Base-by-base conservation (phyloP, 2,329 filamentous ascomycete species). In the Leptographium galeiforme region DNA sequence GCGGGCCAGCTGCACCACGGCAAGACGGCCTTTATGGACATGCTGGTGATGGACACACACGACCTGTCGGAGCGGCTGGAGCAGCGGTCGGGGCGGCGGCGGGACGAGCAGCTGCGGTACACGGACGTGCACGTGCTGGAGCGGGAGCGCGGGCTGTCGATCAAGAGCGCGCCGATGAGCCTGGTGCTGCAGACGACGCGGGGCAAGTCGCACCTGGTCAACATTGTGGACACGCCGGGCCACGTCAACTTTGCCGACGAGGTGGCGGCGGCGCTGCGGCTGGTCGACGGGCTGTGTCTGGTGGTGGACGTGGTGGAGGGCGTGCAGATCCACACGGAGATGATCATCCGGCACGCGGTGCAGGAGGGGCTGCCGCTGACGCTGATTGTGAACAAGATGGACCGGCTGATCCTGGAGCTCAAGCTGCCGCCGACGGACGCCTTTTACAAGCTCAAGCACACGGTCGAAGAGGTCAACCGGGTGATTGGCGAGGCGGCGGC, bases 201-300 rank as follows among this genome's bases (percentile, higher is more conserved):
- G 67, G 88, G 89, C 52, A 98, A 98, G 70, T 97, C 90, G 39
- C 90, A 97, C 70, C 76, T 98, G 4, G 72, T 98, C 70, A 97
- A 97, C 69, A 82, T 98, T 53, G 75, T 98, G 55, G 93, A 98
- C 69, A 98, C 93, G 1, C 93, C 93, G 0, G 93, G 93, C 8
- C 93, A 98, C 66, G 93, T 97, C 64, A 96, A 98, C 68, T 98
- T 98, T 66, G 91, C 94, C 44, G 93, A 98, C 65, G 93, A 98
- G 68, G 89, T 98, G 40, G 93, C 93, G 10, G 84, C 89, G 6
- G 85, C 89, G 1, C 73, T 95, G 62, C 82, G 93, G 44, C 71
- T 98, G 51, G 90, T 87, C 5, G 93, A 98, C 65, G 93, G 93
- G 56, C 82, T 97, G 30, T 91, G 94, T 51, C 72, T 98, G 49